Evolutionary conservation across 345 rosid species (phyloP).

Genomic region (Pelargonium nanum): DNA sequence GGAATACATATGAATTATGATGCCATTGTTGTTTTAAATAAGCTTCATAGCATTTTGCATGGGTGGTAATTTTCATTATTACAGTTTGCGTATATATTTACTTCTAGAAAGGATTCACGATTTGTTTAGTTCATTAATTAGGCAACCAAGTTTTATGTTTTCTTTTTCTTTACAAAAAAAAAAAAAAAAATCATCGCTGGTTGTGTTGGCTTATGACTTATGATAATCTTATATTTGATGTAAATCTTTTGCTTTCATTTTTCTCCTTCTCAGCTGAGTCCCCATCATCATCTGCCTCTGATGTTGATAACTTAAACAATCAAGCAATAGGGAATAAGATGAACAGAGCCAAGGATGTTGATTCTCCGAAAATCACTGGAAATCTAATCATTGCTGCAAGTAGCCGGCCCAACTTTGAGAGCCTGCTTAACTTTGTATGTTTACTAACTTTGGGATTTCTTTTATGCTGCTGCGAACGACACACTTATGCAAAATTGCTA

Average conservation of each 20-base stretch:
- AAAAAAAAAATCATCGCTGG: no score
- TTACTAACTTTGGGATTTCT: not conserved
- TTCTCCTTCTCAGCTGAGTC: conserved; percentile 9
- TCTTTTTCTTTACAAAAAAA: no score
- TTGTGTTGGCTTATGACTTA: no score
- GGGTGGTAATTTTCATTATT: no score
- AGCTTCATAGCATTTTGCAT: no score
- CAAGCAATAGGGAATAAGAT: conserved; percentile 2
- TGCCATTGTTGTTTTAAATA: no score
- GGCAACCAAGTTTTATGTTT: not conserved
- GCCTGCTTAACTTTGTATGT: conserved; percentile 14
- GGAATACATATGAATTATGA: no score
- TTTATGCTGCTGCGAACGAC: not conserved
- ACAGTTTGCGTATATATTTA: no score
- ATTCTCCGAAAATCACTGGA: conserved; percentile 4
- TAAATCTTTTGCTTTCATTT: no score
- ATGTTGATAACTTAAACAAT: conserved; percentile 12
- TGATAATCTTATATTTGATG: not conserved
- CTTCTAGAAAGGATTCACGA: not conserved
- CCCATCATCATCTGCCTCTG: conserved; percentile 13
- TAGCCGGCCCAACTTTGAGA: not conserved
- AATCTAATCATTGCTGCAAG: conserved; percentile 5
- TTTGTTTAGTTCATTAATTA: no score
- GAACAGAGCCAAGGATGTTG: not conserved
- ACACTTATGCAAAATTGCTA: not conserved